Conservation (phyloP, 2,329 filamentous ascomycete species). For the Aspergillus arachidicola region DNA sequence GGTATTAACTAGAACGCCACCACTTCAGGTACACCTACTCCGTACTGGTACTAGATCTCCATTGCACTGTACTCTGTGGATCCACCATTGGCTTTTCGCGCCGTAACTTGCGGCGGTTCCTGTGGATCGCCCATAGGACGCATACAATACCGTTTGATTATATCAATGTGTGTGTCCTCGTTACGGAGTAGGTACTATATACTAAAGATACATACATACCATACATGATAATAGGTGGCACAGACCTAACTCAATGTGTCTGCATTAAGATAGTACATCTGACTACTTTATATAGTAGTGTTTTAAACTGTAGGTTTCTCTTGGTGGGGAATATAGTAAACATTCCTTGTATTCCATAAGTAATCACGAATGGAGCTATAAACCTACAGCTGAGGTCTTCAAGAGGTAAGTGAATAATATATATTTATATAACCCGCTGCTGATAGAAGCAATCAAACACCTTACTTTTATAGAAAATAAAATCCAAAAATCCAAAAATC, state of each 20-base stretch:
- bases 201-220: no score
- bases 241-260: neutral
- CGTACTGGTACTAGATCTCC: neutral
- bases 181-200: no score
- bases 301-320: neutral
- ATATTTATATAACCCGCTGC: neutral
- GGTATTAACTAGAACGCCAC: conserved; percentile 7
- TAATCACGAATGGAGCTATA: neutral
- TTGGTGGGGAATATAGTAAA: neutral
- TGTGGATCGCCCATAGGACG: neutral
- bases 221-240: neutral
- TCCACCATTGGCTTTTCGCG: neutral
- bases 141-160: neutral
- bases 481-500: neutral
- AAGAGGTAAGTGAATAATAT: neutral
- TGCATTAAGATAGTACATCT: neutral
- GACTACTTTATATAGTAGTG: neutral
- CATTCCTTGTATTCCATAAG: neutral
- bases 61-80: neutral
- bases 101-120: neutral
- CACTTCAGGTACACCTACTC: neutral
- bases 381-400: neutral
- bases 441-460: neutral
- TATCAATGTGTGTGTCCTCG: neutral
- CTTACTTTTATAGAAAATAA: neutral